Evolutionary conservation across 305 asterid genomes (phyloP), one percentile per base, ranked within the genome.

Genomic region (Rubia tinctorum): DNA sequence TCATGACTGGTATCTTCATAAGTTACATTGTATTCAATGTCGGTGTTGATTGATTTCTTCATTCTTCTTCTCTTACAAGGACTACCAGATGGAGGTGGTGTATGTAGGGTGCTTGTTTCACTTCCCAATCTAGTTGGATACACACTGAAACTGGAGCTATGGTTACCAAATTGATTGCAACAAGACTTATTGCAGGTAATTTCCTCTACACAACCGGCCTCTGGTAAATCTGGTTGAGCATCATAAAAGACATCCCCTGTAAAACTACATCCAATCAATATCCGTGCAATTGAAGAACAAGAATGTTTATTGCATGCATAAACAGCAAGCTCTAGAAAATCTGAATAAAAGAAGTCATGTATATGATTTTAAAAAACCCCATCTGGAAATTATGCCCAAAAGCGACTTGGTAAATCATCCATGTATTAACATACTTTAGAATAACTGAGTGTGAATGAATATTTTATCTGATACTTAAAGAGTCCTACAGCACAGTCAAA

Each of bases 231-330:
- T 78, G 85, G 96, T 60, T 79, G 82, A 49, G 97, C 92, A 76
- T 89, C 99, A 73, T 86, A 82, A 81, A 89, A 95, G 75, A 81
- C 86, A 69, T 92, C 96, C 72, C 90, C 99, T 95, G 90, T 79
- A 74, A 75, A 82, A 74, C 61, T 23, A 56, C 45, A 58, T 7
- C 62, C 60, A 69, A 53, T 68, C 74, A 78, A 67, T 53, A 62
- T 45, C 39, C 68, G 14, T 34, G 22, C 8, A 22, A 43, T 14
- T 18, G 5, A 65, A 10, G 7, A 64, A 74, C 15, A 56, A 67
- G 15, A 8, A 20, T 8, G 68, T 25, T n/a, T 22, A 65, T 30
- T 65, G 17, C 27, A 67, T 18, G 18, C 61, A 68, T 30, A 65
- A 8, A 8, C 22, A 14, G 43, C 1, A 68, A 12, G 59, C 2